These are phyloP conservation scores for Crassisporium funariophilum DNA, from an alignment of 768 basidiomycete species.

Conservation along the genomic window DNA sequence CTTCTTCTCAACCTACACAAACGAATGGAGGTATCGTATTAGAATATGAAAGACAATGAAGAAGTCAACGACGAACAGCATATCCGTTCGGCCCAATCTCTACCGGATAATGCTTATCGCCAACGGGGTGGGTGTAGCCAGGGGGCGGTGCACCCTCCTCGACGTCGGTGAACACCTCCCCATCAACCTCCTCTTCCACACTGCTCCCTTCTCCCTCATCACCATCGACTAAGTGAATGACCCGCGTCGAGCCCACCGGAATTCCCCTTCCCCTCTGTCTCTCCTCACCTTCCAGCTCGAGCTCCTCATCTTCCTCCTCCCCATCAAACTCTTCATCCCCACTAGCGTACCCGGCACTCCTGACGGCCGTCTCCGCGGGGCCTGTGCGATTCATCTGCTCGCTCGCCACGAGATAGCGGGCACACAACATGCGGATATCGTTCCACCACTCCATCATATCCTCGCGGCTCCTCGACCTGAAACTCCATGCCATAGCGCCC, in stretches of 20 bases:
- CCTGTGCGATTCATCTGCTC: constrained; percentile 93
- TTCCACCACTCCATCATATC: constrained; percentile 99
- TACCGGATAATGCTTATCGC: constrained; percentile 36
- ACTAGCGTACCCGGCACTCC: constrained; percentile 84
- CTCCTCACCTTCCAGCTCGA: constrained; percentile 66
- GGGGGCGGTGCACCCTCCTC: constrained; percentile 62
- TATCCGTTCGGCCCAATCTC: constrained; percentile 60
- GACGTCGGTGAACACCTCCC: constrained; percentile 34
- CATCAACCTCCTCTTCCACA: constrained; percentile 41
- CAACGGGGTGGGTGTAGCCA: constrained; percentile 58
- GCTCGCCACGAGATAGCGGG: constrained; percentile 89
- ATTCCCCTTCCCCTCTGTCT: constrained; percentile 37
- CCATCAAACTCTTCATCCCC: constrained; percentile 60
- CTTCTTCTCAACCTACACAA: constrained; percentile 27
- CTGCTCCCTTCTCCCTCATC: constrained; percentile 32
- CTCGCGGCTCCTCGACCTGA: constrained; percentile 85
- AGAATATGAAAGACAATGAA: constrained; percentile 3
- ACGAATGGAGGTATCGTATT: not conserved
- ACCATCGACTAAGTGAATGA: constrained; percentile 31
- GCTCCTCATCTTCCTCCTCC: constrained; percentile 43
- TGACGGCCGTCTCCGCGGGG: constrained; percentile 89
- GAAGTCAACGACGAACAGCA: constrained; percentile 47
- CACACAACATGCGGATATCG: constrained; percentile 91
- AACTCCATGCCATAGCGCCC: constrained; percentile 77
- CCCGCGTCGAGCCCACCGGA: constrained; percentile 24